Percentiles rank a stretch among this genome's conserved stretches.
phyloP scores from a whole-genome alignment of 1,284 basidiomycete species.

The Schizophyllum amplum region DNA sequence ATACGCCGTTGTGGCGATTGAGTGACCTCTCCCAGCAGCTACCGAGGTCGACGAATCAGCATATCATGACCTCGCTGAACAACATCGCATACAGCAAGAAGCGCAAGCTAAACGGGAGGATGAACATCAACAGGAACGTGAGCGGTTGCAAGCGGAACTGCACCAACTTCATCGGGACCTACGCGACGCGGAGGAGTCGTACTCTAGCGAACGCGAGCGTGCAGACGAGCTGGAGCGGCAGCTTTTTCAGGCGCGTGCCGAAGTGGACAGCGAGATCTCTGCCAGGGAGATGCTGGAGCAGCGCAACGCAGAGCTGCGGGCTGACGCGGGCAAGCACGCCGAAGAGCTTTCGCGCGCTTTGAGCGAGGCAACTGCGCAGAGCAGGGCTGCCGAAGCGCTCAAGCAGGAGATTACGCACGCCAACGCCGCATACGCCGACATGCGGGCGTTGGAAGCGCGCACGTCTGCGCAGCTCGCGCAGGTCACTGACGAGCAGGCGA shows the following conservation, averaged over 20 bases:
- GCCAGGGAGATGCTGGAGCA: constrained; percentile 57
- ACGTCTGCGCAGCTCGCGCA: constrained; percentile 52
- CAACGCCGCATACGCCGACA: constrained; percentile 59
- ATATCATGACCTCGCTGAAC: constrained; percentile 60
- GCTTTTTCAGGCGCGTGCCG: constrained; percentile 52
- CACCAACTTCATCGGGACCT: constrained; percentile 38
- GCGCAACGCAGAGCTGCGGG: constrained; percentile 54
- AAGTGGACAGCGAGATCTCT: constrained; percentile 52
- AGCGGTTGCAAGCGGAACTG: constrained; percentile 45
- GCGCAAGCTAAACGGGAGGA: constrained; percentile 46
- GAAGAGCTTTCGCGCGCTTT: constrained; percentile 55
- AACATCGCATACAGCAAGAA: constrained; percentile 48
- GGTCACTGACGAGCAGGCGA: constrained; percentile 64
- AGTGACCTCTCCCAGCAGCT: constrained; percentile 29
- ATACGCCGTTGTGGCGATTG: neutral
- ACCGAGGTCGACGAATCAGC: constrained; percentile 62
- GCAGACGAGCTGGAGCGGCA: constrained; percentile 52
- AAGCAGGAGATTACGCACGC: constrained; percentile 64
- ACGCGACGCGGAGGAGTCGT: constrained; percentile 28
- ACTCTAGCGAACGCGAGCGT: constrained; percentile 39
- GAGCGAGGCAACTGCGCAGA: constrained; percentile 61
- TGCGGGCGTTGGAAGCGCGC: constrained; percentile 62
- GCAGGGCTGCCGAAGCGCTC: constrained; percentile 51
- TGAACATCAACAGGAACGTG: constrained; percentile 45
- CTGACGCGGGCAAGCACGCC: constrained; percentile 52